These are phyloP conservation scores for Ananas comosus DNA, from an alignment of 176 grass and related monocot genomes.

Conservation along the genomic window DNA sequence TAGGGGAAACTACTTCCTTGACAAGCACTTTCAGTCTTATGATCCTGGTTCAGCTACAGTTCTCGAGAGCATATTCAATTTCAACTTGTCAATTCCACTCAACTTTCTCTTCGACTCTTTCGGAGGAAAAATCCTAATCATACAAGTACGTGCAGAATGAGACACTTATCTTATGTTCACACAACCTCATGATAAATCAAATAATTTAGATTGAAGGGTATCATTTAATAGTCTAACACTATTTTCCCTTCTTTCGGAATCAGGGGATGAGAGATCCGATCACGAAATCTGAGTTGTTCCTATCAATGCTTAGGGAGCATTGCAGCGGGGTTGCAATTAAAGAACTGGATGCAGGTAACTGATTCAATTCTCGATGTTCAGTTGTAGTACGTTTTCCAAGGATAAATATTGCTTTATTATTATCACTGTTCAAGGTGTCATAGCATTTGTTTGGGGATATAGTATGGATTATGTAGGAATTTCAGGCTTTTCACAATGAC, in stretches of 20 bases:
- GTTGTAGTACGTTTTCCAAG: background rate
- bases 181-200: conserved; percentile 3
- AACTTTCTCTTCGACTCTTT: conserved; percentile 84
- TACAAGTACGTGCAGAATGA: conserved; percentile 46
- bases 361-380: background rate
- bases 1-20: conserved; percentile 32
- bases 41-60: conserved; percentile 72
- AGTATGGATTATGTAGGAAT: no score
- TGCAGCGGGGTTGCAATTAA: conserved; percentile 47
- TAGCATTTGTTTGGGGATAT: background rate
- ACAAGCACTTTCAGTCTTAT: conserved; percentile 74
- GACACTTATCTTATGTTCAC: conserved; percentile 1
- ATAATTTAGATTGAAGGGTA: conserved; percentile 17
- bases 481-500: no score
- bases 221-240: background rate
- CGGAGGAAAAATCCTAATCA: conserved; percentile 64
- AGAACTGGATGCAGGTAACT: conserved; percentile 76
- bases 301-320: conserved; percentile 68
- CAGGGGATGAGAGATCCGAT: conserved; percentile 87
- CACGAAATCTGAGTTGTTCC: conserved; percentile 48
- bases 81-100: conserved; percentile 84
- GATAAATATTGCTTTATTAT: background rate
- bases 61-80: conserved; percentile 69
- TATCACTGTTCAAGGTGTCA: background rate
- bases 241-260: conserved; percentile 15